Evolutionary conservation across 164 flowering plant species (phyloP).

Genomic region (Berberis thunbergii): DNA sequence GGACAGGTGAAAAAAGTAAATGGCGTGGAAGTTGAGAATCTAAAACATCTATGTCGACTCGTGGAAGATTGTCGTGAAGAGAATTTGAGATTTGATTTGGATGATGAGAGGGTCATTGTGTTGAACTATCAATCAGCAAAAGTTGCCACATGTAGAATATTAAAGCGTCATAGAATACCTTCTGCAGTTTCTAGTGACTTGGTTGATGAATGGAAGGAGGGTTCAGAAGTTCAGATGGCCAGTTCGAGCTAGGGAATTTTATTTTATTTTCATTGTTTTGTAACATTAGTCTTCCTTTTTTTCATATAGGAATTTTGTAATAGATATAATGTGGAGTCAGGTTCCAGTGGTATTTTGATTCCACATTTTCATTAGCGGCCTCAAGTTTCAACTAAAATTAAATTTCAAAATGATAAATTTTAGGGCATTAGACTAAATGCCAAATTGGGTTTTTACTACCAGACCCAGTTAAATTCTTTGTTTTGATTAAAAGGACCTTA

Average conservation of each 20-base stretch:
- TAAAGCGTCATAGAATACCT: conserved; percentile 83
- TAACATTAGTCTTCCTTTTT: neutral
- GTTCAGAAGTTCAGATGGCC: conserved; percentile 3
- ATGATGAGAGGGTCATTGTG: conserved; percentile 73
- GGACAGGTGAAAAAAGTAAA: conserved; percentile 2
- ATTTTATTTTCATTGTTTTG: neutral
- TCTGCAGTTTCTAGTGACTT: conserved; percentile 70
- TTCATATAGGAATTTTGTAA: neutral
- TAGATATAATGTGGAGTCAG: too few species aligned
- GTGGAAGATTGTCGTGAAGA: conserved; percentile 52
- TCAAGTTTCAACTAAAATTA: too few species aligned
- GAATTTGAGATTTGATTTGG: conserved; percentile 76
- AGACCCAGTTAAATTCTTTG: too few species aligned
- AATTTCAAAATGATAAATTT: too few species aligned
- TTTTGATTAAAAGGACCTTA: too few species aligned
- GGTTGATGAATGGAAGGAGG: conserved; percentile 14
- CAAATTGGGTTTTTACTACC: too few species aligned
- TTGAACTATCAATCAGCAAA: conserved; percentile 55
- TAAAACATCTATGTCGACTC: conserved; percentile 64
- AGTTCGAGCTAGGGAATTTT: neutral
- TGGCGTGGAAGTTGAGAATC: conserved; percentile 49
- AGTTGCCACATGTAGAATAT: conserved; percentile 64
- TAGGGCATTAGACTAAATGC: too few species aligned
- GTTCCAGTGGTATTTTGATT: too few species aligned
- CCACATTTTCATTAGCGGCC: too few species aligned